A percentile compares a stretch with the other conserved stretches of the same genome.
Evolutionary conservation across 108 stramenopile species (phyloP).

Genomic region (Pelagomonas calceolata): DNA sequence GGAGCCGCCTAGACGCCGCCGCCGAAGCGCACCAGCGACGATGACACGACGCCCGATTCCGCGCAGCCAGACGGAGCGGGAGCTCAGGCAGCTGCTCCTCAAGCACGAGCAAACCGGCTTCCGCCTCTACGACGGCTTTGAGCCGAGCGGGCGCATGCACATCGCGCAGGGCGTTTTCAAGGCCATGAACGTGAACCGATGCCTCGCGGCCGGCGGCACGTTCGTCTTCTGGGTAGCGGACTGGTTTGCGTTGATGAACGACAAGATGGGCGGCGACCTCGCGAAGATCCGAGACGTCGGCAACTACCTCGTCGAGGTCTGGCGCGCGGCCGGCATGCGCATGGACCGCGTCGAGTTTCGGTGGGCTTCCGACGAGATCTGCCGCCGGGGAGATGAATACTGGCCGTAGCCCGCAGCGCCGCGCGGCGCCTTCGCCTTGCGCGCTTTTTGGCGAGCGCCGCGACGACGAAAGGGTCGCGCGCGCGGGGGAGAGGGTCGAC

Average conservation of each 20-base stretch:
- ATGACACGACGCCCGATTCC: too few species aligned
- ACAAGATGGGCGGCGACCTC: conserved; percentile 97
- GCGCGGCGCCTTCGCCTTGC: too few species aligned
- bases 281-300: conserved; percentile 85
- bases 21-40: too few species aligned
- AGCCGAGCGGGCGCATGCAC: conserved; percentile 98
- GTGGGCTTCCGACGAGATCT: conserved; percentile 97
- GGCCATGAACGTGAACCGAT: conserved; percentile 96
- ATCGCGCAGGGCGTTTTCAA: conserved; percentile 84
- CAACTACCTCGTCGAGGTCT: conserved; percentile 94
- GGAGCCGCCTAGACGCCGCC: too few species aligned
- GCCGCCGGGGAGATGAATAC: conserved; percentile 63
- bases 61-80: conserved; percentile 54
- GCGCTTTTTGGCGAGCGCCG: too few species aligned
- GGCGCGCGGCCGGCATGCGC: conserved; percentile 99
- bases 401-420: too few species aligned
- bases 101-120: conserved; percentile 52
- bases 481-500: too few species aligned
- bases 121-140: conserved; percentile 94
- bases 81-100: conserved; percentile 46
- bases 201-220: conserved; percentile 58
- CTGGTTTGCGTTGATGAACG: conserved; percentile 99
- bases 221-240: conserved; percentile 99
- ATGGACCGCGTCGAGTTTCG: conserved; percentile 88
- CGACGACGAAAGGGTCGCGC: too few species aligned